phyloP scores from a whole-genome alignment of 2,329 filamentous ascomycete species.

The Elsinoe fawcettii region DNA sequence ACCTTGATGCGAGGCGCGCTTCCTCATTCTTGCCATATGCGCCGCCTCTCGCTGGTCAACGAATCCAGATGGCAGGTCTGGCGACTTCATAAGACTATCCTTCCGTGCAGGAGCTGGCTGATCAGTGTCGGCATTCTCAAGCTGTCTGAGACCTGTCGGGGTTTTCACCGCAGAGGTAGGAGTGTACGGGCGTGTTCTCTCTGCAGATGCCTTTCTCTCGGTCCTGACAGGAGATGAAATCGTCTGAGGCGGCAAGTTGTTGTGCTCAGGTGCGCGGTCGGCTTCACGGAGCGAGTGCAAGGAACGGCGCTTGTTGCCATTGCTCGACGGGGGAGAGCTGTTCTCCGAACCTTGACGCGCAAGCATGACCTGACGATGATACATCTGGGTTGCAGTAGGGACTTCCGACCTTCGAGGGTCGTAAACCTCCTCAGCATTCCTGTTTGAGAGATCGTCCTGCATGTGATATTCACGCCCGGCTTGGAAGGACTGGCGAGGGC shows the following conservation, averaged over 20 bases:
- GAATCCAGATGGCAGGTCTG: not conserved
- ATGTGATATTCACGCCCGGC: not conserved
- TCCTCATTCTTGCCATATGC: constrained; percentile 6
- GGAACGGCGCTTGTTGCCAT: not conserved
- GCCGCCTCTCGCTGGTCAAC: not conserved
- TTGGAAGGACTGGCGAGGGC: constrained; percentile 1
- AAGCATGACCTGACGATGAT: constrained; percentile 11
- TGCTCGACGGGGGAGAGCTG: not conserved
- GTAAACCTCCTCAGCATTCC: not conserved
- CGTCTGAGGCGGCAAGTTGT: not conserved
- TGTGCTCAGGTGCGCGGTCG: not conserved
- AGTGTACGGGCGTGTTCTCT: not conserved
- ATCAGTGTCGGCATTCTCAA: not conserved
- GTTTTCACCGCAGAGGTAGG: not conserved
- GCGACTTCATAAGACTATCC: constrained; percentile 13
- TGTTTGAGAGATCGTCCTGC: not conserved
- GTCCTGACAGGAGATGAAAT: not conserved
- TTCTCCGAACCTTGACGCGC: not conserved
- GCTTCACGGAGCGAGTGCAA: not conserved
- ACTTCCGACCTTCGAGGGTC: not conserved
- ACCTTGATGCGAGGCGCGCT: constrained; percentile 12
- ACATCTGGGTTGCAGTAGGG: constrained; percentile 4
- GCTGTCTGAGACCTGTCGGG: not conserved
- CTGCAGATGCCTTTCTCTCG: not conserved
- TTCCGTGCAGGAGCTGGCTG: not conserved